Evolutionary conservation across 257 asterid species (phyloP), one percentile per base, ranked within the genome.

Genomic region (Perilla frutescens): DNA sequence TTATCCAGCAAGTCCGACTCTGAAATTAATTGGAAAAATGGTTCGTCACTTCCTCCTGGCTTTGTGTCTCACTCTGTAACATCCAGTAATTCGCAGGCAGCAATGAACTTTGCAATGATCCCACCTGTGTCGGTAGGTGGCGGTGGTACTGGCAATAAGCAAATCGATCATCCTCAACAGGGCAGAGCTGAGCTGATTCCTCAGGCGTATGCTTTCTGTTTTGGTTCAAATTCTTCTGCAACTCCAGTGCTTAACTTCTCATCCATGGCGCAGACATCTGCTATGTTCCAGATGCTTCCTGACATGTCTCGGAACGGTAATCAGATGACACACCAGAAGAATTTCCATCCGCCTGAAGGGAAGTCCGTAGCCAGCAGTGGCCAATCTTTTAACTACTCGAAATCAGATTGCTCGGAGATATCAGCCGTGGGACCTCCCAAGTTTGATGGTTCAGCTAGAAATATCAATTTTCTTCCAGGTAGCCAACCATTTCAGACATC

Each of bases 251-350:
- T 51, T 39, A 75, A 81, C 66, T 69, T 83, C 72, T 76, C 86
- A 20, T 75, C 84, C 39, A 68, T 79, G 78, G 43, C 64, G 9
- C 89, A 78, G 54, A 77, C 59, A 10, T 36, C 85, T 20, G 62
- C 72, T 14, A 63, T 77, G 76, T 80, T 81, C 66, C 88, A 80
- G 55, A 73, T 77, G 82, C 82, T 80, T 47, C 90, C 87, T 43
- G 87, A 83, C 29, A 32, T 81, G 63, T 69, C 82, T 66, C 71
- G 69, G 78, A 76, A 71, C 49, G 76, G 75, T 37, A 69, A 77
- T 66, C 88, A 82, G 72, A 71, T 77, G 69, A 63, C 73, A 36
- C 79, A 70, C 36, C 73, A 53, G 53, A 83, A 80, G 72, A 81
- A 69, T 70, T 75, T 77, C 67, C 86, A 65, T 75, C 6, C 74